These are phyloP conservation scores for Paecilomyces dactylethromorphus DNA, from an alignment of 2,329 filamentous ascomycete species.

Conservation along the genomic window DNA sequence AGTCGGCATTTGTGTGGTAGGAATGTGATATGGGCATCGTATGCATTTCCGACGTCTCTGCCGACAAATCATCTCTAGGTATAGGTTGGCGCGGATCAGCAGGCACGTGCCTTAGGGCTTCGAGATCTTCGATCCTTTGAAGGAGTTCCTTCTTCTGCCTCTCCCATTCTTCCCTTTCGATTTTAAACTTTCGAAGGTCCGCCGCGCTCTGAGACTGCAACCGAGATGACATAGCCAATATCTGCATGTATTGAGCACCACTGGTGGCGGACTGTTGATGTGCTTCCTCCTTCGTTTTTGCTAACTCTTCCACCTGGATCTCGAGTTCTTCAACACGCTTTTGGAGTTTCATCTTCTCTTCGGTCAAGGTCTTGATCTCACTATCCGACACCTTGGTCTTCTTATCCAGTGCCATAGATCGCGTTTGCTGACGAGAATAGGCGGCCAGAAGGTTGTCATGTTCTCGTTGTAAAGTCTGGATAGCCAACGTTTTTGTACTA, in stretches of 20 bases:
- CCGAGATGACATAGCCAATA: conserved; percentile 44
- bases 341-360: conserved; percentile 45
- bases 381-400: conserved; percentile 46
- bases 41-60: not conserved
- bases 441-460: conserved; percentile 48
- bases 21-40: not conserved
- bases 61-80: not conserved
- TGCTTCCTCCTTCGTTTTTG: conserved; percentile 42
- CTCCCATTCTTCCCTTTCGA: conserved; percentile 30
- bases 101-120: conserved; percentile 7
- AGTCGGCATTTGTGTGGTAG: conserved; percentile 7
- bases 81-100: not conserved
- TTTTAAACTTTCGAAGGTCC: conserved; percentile 36
- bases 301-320: conserved; percentile 42
- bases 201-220: conserved; percentile 39
- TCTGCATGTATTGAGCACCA: conserved; percentile 45
- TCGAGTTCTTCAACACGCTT: conserved; percentile 44
- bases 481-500: conserved; percentile 46
- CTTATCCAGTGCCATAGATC: conserved; percentile 45
- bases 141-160: conserved; percentile 23
- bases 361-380: conserved; percentile 46
- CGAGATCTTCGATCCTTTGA: conserved; percentile 27
- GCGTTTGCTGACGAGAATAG: conserved; percentile 44
- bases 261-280: conserved; percentile 36
- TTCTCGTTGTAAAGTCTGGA: conserved; percentile 49